Evolutionary conservation across 2,329 filamentous ascomycete genomes (phyloP).

Genomic region (Colletotrichum tabaci): DNA sequence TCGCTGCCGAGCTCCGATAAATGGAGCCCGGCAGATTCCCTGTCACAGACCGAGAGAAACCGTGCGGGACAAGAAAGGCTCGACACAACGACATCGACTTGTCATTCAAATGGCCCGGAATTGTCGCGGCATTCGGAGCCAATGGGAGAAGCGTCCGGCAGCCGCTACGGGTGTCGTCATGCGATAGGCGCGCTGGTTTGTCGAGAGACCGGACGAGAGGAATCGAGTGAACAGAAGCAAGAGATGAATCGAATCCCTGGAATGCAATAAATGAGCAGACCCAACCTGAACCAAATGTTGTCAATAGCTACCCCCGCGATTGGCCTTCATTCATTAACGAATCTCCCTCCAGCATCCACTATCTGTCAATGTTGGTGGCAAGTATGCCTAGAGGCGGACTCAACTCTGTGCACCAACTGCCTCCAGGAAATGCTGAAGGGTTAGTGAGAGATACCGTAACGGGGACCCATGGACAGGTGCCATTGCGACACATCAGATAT

Average conservation of each 20-base stretch:
- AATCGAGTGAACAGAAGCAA: neutral
- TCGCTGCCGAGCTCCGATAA: conserved; percentile 39
- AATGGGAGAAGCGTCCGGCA: neutral
- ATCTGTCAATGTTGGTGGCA: neutral
- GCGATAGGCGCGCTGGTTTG: neutral
- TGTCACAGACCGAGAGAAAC: conserved; percentile 7
- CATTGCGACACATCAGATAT: conserved; percentile 30
- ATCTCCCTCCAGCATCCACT: neutral
- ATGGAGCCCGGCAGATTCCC: conserved; percentile 39
- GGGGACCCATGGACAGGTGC: conserved; percentile 2
- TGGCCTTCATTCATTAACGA: too few species aligned
- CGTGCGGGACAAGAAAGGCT: conserved; percentile 22
- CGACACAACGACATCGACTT: conserved; percentile 15
- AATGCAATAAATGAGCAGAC: too few species aligned
- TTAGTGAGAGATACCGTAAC: neutral
- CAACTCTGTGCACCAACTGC: neutral
- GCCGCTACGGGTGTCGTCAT: neutral
- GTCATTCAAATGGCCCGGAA: conserved; percentile 27
- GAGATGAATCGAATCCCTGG: neutral
- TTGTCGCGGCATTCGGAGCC: conserved; percentile 29
- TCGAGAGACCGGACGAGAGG: neutral
- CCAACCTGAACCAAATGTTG: neutral
- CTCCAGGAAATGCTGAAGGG: neutral
- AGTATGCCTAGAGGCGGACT: neutral
- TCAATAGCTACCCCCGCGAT: neutral